Conservation (phyloP, 2,329 filamentous ascomycete species). For the Talaromyces sp. region DNA sequence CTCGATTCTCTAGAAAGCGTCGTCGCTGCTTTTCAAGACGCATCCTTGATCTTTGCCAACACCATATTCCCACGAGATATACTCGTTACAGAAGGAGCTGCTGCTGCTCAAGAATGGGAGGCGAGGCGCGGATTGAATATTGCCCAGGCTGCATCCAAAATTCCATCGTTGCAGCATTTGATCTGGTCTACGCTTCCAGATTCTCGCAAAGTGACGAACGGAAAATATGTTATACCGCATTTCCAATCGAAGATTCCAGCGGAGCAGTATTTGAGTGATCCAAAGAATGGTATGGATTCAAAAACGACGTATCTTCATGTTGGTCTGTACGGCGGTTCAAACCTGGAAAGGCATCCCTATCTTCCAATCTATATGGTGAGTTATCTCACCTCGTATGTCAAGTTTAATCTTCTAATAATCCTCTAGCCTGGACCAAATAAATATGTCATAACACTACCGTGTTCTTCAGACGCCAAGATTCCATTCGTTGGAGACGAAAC, state of each 20-base stretch:
- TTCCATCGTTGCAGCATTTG: not conserved
- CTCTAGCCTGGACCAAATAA: not conserved
- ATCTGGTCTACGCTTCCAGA: constrained; percentile 1
- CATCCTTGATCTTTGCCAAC: not conserved
- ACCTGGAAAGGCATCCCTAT: not conserved
- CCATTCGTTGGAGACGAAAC: not conserved
- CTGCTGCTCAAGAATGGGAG: not conserved
- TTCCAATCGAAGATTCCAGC: not conserved
- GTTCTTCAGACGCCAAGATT: not conserved
- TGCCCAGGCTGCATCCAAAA: not conserved
- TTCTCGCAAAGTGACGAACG: not conserved
- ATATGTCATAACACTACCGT: not conserved
- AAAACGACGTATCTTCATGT: constrained; percentile 1
- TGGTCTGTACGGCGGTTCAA: not conserved
- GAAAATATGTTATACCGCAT: not conserved
- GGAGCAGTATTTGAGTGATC: not conserved
- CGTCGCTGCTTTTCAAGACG: not conserved
- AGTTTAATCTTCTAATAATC: not conserved
- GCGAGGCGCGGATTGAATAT: not conserved
- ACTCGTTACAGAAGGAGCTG: not conserved
- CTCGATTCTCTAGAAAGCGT: not conserved
- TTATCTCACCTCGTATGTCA: not conserved
- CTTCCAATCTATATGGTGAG: not conserved
- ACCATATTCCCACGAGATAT: not conserved
- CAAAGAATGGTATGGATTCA: not conserved